phyloP scores from a whole-genome alignment of 345 rosid genomes.

The Mercurialis annua region DNA sequence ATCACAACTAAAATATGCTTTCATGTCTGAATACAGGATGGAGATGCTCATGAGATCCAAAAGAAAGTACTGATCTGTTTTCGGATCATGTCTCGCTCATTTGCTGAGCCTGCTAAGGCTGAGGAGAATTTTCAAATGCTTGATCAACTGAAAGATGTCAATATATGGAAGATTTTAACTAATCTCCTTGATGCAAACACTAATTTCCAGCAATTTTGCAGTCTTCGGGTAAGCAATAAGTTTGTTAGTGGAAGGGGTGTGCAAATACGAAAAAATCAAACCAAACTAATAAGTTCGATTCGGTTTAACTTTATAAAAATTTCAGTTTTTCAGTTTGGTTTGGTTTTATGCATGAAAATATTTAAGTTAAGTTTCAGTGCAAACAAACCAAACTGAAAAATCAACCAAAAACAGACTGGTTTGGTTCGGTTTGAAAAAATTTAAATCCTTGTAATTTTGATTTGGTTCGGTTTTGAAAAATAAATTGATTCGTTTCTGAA shows the following conservation, averaged over 20 bases:
- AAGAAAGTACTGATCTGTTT: slow-evolving; percentile 74
- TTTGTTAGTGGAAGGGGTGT: too few relatives aligned
- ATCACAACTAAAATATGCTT: slow-evolving; percentile 15
- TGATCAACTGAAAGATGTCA: slow-evolving; percentile 91
- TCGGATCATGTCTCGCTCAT: slow-evolving; percentile 81
- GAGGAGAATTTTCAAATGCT: slow-evolving; percentile 88
- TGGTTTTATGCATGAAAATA: background rate
- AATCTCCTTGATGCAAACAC: slow-evolving; percentile 71
- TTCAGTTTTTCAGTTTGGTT: too few relatives aligned
- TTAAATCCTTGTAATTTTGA: too few relatives aligned
- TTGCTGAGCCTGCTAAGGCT: slow-evolving; percentile 74
- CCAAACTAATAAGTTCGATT: too few relatives aligned
- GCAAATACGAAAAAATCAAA: too few relatives aligned
- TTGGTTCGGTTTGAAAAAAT: too few relatives aligned
- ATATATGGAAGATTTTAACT: slow-evolving; percentile 81
- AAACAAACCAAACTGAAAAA: too few relatives aligned
- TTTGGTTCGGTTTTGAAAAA: too few relatives aligned
- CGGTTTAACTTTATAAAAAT: too few relatives aligned
- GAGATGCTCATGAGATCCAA: slow-evolving; percentile 77
- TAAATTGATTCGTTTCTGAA: too few relatives aligned
- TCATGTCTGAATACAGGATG: slow-evolving; percentile 52
- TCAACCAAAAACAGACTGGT: too few relatives aligned
- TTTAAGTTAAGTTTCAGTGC: too few relatives aligned
- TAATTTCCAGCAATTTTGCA: slow-evolving; percentile 53
- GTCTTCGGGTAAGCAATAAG: slow-evolving; percentile 57